Evolutionary conservation across 2,329 filamentous ascomycete species (phyloP).

Genomic region (Pestalotiopsis sp.): DNA sequence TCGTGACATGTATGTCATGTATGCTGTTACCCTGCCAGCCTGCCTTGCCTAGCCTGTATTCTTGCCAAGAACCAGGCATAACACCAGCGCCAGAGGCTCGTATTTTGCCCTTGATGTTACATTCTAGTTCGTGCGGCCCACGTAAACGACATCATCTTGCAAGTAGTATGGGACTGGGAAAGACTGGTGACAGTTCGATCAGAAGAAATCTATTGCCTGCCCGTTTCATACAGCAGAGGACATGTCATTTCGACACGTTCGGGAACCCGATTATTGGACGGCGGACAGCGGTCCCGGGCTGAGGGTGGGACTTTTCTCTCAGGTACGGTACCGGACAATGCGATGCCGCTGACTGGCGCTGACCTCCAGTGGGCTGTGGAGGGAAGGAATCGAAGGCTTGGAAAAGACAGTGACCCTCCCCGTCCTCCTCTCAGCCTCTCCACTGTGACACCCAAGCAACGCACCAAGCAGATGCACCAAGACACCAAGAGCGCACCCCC

Average conservation of each 20-base stretch:
- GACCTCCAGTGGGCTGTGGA: neutral
- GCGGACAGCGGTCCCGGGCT: neutral
- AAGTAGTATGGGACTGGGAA: neutral
- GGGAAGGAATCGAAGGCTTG: neutral
- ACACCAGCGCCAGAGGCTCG: too few relatives aligned
- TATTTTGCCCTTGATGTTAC: too few relatives aligned
- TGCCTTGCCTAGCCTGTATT: too few relatives aligned
- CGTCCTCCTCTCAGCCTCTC: neutral
- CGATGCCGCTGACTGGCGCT: neutral
- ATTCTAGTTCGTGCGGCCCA: neutral
- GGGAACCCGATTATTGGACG: neutral
- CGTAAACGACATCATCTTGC: neutral
- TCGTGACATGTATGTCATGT: too few relatives aligned
- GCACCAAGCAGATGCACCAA: neutral
- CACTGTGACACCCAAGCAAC: neutral
- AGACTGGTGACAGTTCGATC: neutral
- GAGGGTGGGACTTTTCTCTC: neutral
- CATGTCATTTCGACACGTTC: neutral
- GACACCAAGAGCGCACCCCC: neutral
- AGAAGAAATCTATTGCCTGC: neutral
- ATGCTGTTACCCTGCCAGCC: too few relatives aligned
- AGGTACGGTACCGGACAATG: neutral
- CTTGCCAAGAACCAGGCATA: too few relatives aligned
- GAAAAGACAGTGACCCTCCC: neutral
- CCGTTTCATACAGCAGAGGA: neutral